phyloP scores from a whole-genome alignment of 345 rosid genomes.

The Lepidium didymum region DNA sequence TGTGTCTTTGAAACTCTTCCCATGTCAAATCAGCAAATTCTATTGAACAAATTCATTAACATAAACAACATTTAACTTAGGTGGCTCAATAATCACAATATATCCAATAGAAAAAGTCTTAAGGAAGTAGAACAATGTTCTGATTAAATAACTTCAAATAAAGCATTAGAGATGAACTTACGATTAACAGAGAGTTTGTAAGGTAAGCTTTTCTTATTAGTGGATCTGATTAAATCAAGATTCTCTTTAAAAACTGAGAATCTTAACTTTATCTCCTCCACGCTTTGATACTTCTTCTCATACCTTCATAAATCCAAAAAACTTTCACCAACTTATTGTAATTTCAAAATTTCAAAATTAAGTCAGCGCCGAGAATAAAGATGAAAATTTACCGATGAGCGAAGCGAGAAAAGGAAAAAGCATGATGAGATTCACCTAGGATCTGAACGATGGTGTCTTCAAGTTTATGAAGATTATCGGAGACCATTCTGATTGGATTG shows the following conservation, averaged over 20 bases:
- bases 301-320: constrained; percentile 34
- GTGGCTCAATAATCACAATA: not conserved
- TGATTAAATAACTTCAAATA: not conserved
- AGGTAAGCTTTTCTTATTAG: constrained; percentile 49
- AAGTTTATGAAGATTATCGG: constrained; percentile 47
- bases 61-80: not conserved
- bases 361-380: not conserved
- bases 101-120: not conserved
- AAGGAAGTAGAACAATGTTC: not conserved
- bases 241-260: constrained; percentile 57
- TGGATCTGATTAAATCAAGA: constrained; percentile 64
- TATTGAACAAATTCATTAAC: constrained; percentile 16
- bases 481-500: constrained; percentile 56
- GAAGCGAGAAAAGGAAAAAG: constrained; percentile 62
- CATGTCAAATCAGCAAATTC: constrained; percentile 84
- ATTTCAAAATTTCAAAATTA: not conserved
- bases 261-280: constrained; percentile 60
- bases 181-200: constrained; percentile 64
- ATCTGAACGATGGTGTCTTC: constrained; percentile 44
- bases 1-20: constrained; percentile 75
- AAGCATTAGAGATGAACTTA: constrained; percentile 23
- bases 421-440: constrained; percentile 51
- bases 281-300: constrained; percentile 57
- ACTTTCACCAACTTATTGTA: too few species aligned
- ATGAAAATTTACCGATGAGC: constrained; percentile 41